phyloP scores from a whole-genome alignment of 2,329 filamentous ascomycete species.

The Apiospora koreana region DNA sequence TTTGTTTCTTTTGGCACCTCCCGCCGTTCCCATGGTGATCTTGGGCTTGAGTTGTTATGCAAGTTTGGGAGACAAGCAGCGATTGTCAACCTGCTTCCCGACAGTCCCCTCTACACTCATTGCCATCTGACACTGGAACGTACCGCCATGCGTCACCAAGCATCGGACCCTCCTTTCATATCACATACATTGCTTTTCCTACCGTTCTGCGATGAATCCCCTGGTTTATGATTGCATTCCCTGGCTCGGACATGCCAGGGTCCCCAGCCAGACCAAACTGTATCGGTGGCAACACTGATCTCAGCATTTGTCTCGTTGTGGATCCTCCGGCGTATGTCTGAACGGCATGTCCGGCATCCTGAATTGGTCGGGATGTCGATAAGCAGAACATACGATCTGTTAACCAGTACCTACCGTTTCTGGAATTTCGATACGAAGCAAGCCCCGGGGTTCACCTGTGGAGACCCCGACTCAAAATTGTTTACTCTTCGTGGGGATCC shows the following conservation, averaged over 20 bases:
- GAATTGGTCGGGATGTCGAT: conserved; percentile 30
- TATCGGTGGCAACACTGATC: not conserved
- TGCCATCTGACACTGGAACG: conserved; percentile 17
- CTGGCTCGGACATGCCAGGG: conserved; percentile 34
- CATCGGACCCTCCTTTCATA: conserved; percentile 28
- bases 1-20: conserved; percentile 4
- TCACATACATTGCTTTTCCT: conserved; percentile 37
- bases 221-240: conserved; percentile 35
- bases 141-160: conserved; percentile 15
- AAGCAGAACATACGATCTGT: conserved; percentile 18
- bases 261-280: conserved; percentile 8
- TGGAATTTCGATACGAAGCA: not conserved
- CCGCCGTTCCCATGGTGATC: conserved; percentile 9
- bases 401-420: not conserved
- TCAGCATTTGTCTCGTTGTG: not conserved
- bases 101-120: conserved; percentile 1
- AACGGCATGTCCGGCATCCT: conserved; percentile 43
- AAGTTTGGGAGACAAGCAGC: conserved; percentile 9
- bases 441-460: not conserved
- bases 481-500: not conserved
- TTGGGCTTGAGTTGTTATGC: conserved; percentile 7
- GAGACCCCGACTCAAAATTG: not conserved
- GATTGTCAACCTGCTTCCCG: conserved; percentile 3
- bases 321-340: conserved; percentile 24
- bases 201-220: conserved; percentile 40